Evolutionary conservation across 2,329 filamentous ascomycete species (phyloP), one percentile per base, ranked within the genome.

Genomic region (Chrysoporthe deuterocubensis): DNA sequence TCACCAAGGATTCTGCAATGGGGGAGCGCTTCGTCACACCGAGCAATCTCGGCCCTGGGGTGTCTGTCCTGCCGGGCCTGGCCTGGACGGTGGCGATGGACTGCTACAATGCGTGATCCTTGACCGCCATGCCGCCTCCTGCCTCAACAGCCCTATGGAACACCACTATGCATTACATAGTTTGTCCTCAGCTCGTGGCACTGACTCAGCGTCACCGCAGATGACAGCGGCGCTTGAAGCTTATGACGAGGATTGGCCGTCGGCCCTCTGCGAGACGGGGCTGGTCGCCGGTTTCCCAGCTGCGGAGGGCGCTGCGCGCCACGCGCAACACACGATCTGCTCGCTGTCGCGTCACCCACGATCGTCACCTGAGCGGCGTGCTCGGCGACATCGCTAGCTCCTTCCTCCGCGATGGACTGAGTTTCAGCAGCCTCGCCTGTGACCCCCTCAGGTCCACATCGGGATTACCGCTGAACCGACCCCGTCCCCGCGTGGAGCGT

Each of bases 401-500:
- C 8, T 59, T n/a, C 44, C 14, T 14, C 44, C 9, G 18, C 44
- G 44, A 46, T 46, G 44, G 13, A 14, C 44, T 42, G n/a, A 46
- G 62, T 64, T 64, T 64, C 62, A 64, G 37, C 62, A 64, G 52
- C 62, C 40, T 52, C 40, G 50, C n/a, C 46, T 54, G 46, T 63
- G 48, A 63, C 61, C 50, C 26, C 52, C 43, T 64, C 50, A 34
- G 62, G 40, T 21, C n/a, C 37, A 44, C 52, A 46, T 50, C 52
- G 62, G 56, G 62, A 65, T 65, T 21, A 59, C 62, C 62, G 62
- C 62, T 46, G n/a, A n/a, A 32, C 42, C 62, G 43, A 65, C 52
- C 65, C 57, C 64, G 44, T 60, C 54, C 63, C 58, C 65, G 63
- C 63, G 48, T 63, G 67, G 63, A 46, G 63, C 42, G 52, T 40